Base-by-base conservation (phyloP, 202 grass and related monocot species). In the Cymbopogon flexuosus region DNA sequence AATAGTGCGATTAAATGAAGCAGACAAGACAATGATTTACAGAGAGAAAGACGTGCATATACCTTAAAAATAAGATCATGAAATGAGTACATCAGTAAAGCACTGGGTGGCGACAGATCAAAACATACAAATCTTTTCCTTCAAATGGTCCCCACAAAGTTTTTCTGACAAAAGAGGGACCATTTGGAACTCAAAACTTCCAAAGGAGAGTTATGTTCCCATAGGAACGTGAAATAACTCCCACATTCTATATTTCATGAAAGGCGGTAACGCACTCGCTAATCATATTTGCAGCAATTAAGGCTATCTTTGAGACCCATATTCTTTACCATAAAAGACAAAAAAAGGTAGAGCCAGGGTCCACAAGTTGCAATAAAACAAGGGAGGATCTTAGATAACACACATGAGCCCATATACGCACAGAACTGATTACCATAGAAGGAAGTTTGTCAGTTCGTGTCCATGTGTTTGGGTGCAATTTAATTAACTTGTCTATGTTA, bases 1-100 rank as follows among this genome's bases (percentile, higher is more conserved):
- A 83, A 18, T 67, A 81, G 63, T 13, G 16, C 31, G 14, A 47
- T 83, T 83, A 51, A 61, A 84, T 8, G 30, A 79, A 84, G 11
- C 47, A 65, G 29, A 66, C 36, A 12, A 22, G 35, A 42, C 65
- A 80, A 70, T 46, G 42, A 81, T 77, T 65, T 62, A 40, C 74
- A 69, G 18, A 76, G 79, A 29, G 4, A 83, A 27, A 52, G 19
- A 39, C 24, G 7, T 41, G 57, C 24, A 81, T 47, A 75, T 40
- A 40, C 23, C 24, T 60, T 61, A 22, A 35, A 24, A 61, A 37
- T 42, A 31, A 71, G 4, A 72, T 46, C 8, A 81, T 45, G 18
- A 81, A 81, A 62, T 35, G 29, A 49, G 39, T 36, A 80, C 70
- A 61, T 60, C 37, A 62, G 66, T 34, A 72, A 62, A 49, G 41